Conservation (phyloP, 1,139 yeast species). For the Suhomyces kunorum region DNA sequence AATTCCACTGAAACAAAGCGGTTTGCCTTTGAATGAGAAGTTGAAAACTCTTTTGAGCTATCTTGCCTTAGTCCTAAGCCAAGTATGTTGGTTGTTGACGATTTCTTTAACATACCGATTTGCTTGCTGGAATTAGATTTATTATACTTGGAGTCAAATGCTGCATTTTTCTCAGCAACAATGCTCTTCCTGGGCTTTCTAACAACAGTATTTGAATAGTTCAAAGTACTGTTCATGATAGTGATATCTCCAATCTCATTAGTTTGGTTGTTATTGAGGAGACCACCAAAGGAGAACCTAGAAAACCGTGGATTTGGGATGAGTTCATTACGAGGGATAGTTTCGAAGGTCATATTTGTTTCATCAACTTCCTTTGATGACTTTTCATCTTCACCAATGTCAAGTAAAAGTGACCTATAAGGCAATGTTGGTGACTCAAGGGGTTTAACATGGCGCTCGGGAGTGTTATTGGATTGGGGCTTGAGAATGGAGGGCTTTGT, state of each 20-base stretch:
- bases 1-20: conserved; percentile 13
- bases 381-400: conserved; percentile 3
- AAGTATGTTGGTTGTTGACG: conserved; percentile 28
- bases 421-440: conserved; percentile 8
- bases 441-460: conserved; percentile 1
- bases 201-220: conserved; percentile 33
- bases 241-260: conserved; percentile 32
- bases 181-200: conserved; percentile 19
- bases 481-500: conserved; percentile 2
- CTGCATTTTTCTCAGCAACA: conserved; percentile 10
- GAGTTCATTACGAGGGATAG: conserved; percentile 20
- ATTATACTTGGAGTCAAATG: conserved; percentile 9
- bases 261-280: conserved; percentile 21
- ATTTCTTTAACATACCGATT: conserved; percentile 25
- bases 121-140: conserved; percentile 5
- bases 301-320: conserved; percentile 51
- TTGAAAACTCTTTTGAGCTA: conserved; percentile 9
- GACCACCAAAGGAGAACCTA: conserved; percentile 45
- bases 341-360: conserved; percentile 12
- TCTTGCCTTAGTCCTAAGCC: conserved; percentile 35
- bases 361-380: conserved; percentile 5
- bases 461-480: neutral
- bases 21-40: conserved; percentile 7
- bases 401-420: conserved; percentile 11
- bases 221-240: conserved; percentile 28